Percentiles rank a stretch among this genome's conserved stretches.
phyloP scores from a whole-genome alignment of 192 early-diverging fungal genomes.

The Coemansia sp. region DNA sequence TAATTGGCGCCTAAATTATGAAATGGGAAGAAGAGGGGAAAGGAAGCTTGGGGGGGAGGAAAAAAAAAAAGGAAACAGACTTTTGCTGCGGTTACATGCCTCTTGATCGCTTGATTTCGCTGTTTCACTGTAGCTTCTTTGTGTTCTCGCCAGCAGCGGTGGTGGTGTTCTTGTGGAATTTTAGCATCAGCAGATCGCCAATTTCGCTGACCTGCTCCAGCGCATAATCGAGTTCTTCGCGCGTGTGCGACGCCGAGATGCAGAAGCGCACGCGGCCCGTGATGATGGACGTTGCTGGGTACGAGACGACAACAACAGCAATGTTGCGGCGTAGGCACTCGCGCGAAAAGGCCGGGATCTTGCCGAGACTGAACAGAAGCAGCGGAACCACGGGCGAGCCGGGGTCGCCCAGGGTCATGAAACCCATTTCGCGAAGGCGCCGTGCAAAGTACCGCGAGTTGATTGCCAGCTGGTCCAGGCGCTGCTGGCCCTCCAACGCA shows the following conservation, averaged over 20 bases:
- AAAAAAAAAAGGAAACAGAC: slow-evolving; percentile 8
- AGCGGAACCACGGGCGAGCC: slow-evolving; percentile 92
- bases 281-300: slow-evolving; percentile 98
- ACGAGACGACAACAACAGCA: slow-evolving; percentile 95
- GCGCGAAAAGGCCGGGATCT: slow-evolving; percentile 95
- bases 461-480: slow-evolving; percentile 82
- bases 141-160: not conserved
- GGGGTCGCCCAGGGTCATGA: slow-evolving; percentile 86
- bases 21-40: not conserved
- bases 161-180: slow-evolving; percentile 46
- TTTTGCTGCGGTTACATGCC: no score
- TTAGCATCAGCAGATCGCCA: slow-evolving; percentile 71
- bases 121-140: slow-evolving; percentile 10
- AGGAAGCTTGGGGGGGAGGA: not conserved
- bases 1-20: no score
- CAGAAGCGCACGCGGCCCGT: slow-evolving; percentile 93
- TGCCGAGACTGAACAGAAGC: slow-evolving; percentile 90
- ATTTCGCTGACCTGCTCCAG: slow-evolving; percentile 71
- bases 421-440: slow-evolving; percentile 83
- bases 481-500: slow-evolving; percentile 76
- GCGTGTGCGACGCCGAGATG: slow-evolving; percentile 89
- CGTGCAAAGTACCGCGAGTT: slow-evolving; percentile 84
- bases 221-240: slow-evolving; percentile 84
- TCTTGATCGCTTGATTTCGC: no score
- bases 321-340: slow-evolving; percentile 86